A percentile compares a stretch with the other conserved stretches of the same genome.
These are phyloP conservation scores for Trichoderma afroharzianum DNA, from an alignment of 2,329 filamentous ascomycete genomes.

Conservation along the genomic window DNA sequence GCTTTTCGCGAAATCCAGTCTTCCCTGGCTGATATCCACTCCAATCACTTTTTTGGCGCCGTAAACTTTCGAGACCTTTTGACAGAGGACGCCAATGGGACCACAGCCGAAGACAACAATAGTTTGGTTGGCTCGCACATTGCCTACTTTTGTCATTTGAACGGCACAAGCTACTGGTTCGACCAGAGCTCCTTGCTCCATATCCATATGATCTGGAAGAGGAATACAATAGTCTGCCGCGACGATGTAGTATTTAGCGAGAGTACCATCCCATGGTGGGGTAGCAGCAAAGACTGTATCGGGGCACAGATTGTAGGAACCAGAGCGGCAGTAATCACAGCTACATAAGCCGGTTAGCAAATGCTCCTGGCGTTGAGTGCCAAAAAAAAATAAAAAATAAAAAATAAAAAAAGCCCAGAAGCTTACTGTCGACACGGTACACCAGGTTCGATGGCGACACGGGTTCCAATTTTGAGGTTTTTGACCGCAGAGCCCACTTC, in stretches of 20 bases:
- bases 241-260: neutral
- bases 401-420: neutral
- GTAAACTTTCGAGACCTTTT: slow-evolving; percentile 35
- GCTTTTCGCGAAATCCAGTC: slow-evolving; percentile 37
- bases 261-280: neutral
- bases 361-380: neutral
- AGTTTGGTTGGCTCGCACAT: slow-evolving; percentile 37
- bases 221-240: neutral
- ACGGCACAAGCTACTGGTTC: neutral
- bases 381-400: neutral
- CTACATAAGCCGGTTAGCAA: neutral
- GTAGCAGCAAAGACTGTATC: neutral
- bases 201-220: neutral
- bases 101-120: slow-evolving; percentile 47
- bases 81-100: slow-evolving; percentile 44
- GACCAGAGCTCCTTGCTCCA: neutral
- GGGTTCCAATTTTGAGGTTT: slow-evolving; percentile 12
- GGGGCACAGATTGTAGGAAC: neutral
- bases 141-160: slow-evolving; percentile 31
- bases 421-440: neutral
- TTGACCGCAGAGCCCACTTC: slow-evolving; percentile 40
- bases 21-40: slow-evolving; percentile 40
- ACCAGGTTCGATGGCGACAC: neutral
- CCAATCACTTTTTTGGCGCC: slow-evolving; percentile 37
- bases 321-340: neutral